These are phyloP conservation scores for Oryza glaberrima DNA, from an alignment of 176 grass and related monocot species.

Conservation along the genomic window DNA sequence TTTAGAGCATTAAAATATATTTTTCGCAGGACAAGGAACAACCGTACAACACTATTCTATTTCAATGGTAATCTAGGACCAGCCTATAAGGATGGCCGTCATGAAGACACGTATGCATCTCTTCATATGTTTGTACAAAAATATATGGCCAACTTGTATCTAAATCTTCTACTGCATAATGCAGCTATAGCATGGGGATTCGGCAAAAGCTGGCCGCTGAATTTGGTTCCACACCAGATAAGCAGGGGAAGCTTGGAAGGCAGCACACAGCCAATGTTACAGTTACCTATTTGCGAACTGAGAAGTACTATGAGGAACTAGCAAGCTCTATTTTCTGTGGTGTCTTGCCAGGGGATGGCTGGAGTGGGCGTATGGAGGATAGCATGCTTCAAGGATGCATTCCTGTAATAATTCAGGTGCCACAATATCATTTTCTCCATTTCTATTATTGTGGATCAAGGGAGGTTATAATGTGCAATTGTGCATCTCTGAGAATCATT, in stretches of 20 bases:
- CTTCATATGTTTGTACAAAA: slow-evolving; percentile 9
- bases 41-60: slow-evolving; percentile 90
- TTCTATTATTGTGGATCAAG: slow-evolving; percentile 20
- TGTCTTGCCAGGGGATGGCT: slow-evolving; percentile 93
- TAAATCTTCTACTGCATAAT: slow-evolving; percentile 42
- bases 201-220: slow-evolving; percentile 86
- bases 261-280: slow-evolving; percentile 66
- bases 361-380: slow-evolving; percentile 96
- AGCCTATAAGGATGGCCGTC: slow-evolving; percentile 78
- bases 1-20: slow-evolving; percentile 29
- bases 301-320: slow-evolving; percentile 80
- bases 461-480: slow-evolving; percentile 27
- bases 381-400: slow-evolving; percentile 93
- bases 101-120: slow-evolving; percentile 78
- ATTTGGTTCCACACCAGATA: slow-evolving; percentile 85
- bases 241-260: slow-evolving; percentile 78
- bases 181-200: slow-evolving; percentile 93
- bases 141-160: slow-evolving; percentile 30
- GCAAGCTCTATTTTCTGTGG: slow-evolving; percentile 91
- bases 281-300: slow-evolving; percentile 70
- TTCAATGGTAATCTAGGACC: slow-evolving; percentile 97
- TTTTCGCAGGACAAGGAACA: slow-evolving; percentile 61
- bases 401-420: slow-evolving; percentile 97
- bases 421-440: slow-evolving; percentile 15
- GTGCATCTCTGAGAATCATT: slow-evolving; percentile 23